Evolutionary conservation across 371 early-diverging fungal species (phyloP).

Genomic region (Rhizopus delemar): DNA sequence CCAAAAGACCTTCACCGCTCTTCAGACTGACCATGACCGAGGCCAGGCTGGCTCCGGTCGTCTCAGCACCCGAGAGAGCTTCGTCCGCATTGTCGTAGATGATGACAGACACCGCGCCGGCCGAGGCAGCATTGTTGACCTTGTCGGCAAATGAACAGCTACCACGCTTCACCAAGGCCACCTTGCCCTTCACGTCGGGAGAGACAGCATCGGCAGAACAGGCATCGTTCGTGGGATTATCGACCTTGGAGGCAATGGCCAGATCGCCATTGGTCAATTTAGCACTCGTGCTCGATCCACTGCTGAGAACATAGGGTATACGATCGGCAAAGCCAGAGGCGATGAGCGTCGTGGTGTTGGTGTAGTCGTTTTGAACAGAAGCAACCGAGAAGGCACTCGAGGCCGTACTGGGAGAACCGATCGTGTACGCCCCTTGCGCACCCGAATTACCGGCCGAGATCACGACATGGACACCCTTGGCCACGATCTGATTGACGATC

Average conservation of each 20-base stretch:
- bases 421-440: constrained; percentile 47
- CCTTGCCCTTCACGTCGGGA: constrained; percentile 40
- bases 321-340: constrained; percentile 19
- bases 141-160: constrained; percentile 56
- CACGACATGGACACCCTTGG: constrained; percentile 46
- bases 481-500: constrained; percentile 29
- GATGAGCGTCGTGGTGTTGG: constrained; percentile 14
- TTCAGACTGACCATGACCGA: constrained; percentile 33
- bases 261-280: constrained; percentile 9
- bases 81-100: constrained; percentile 43
- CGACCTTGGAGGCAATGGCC: constrained; percentile 16
- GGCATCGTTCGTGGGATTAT: constrained; percentile 21
- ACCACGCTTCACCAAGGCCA: constrained; percentile 57
- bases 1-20: constrained; percentile 28
- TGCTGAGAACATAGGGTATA: constrained; percentile 14
- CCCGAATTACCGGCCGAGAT: constrained; percentile 66
- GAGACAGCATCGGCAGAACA: constrained; percentile 21
- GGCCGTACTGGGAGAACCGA: constrained; percentile 55
- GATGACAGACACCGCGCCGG: constrained; percentile 57
- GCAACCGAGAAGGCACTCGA: constrained; percentile 58
- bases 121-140: constrained; percentile 39
- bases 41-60: constrained; percentile 26
- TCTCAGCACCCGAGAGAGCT: constrained; percentile 8
- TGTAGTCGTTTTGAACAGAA: constrained; percentile 53
- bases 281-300: neutral